phyloP scores from a whole-genome alignment of 2,329 filamentous ascomycete genomes.

The Phoma herbarum region DNA sequence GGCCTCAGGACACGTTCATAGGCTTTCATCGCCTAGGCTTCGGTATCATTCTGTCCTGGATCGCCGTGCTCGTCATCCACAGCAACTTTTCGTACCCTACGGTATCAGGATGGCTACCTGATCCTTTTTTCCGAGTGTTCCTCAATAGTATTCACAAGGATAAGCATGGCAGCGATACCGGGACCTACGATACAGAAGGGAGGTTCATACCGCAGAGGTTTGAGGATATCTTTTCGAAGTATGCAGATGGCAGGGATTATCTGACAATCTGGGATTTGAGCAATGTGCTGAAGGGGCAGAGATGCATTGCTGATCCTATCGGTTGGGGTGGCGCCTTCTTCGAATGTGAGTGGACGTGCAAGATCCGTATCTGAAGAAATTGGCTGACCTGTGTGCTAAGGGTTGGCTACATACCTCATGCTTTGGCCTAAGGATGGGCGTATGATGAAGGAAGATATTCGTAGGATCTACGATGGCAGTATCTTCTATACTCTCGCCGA shows the following conservation, averaged over 20 bases:
- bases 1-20: neutral
- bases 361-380: too few species aligned
- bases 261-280: neutral
- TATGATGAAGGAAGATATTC: neutral
- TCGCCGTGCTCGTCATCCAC: neutral
- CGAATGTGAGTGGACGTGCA: neutral
- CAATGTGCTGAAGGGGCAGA: neutral
- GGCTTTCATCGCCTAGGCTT: neutral
- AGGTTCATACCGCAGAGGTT: neutral
- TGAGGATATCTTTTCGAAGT: neutral
- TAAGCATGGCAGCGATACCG: neutral
- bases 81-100: neutral
- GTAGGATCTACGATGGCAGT: neutral
- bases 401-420: neutral
- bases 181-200: neutral
- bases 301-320: neutral
- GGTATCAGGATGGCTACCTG: neutral
- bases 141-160: neutral
- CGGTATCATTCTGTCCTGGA: neutral
- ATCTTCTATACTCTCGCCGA: neutral
- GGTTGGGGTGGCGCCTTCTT: neutral
- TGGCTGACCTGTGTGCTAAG: neutral
- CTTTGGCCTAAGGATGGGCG: neutral
- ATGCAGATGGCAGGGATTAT: neutral
- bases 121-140: neutral